Percentiles rank a stretch among this genome's conserved stretches.
These are phyloP conservation scores for Truncatella angustata DNA, from an alignment of 2,329 filamentous ascomycete genomes.

Conservation along the genomic window DNA sequence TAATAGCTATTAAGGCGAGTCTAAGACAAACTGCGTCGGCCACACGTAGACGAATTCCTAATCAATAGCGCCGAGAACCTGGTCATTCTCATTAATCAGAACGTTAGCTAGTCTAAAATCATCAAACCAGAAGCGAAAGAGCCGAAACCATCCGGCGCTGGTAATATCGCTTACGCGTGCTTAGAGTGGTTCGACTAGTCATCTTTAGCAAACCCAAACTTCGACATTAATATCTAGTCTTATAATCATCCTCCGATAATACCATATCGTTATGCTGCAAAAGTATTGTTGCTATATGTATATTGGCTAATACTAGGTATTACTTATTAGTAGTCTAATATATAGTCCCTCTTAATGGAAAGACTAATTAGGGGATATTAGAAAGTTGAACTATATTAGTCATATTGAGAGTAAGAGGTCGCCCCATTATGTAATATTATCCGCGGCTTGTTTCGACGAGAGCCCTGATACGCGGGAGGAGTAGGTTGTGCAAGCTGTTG, in stretches of 20 bases:
- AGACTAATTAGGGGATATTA: slow-evolving; percentile 15
- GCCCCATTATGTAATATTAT: slow-evolving; percentile 24
- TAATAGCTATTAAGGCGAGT: slow-evolving; percentile 39
- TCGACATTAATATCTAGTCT: slow-evolving; percentile 36
- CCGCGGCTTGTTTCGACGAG: slow-evolving; percentile 25
- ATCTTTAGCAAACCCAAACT: slow-evolving; percentile 26
- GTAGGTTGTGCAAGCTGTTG: slow-evolving; percentile 33
- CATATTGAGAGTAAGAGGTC: slow-evolving; percentile 42
- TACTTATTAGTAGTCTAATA: slow-evolving; percentile 35
- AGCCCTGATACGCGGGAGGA: slow-evolving; percentile 40
- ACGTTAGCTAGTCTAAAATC: slow-evolving; percentile 32
- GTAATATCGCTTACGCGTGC: slow-evolving; percentile 3
- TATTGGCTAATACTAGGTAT: slow-evolving; percentile 35
- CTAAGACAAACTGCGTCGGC: slow-evolving; percentile 30
- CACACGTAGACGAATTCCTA: slow-evolving; percentile 39
- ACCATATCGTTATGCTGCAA: slow-evolving; percentile 41
- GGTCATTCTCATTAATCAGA: slow-evolving; percentile 26
- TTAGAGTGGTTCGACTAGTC: no score
- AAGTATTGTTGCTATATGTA: slow-evolving; percentile 37
- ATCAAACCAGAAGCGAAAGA: slow-evolving; percentile 31
- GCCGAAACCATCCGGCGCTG: slow-evolving; percentile 14
- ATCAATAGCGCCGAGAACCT: slow-evolving; percentile 34
- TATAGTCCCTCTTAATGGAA: slow-evolving; percentile 15
- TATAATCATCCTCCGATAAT: slow-evolving; percentile 34
- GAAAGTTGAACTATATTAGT: slow-evolving; percentile 31